Evolutionary conservation across 208 protist genomes (phyloP), one percentile per base, ranked within the genome.

Genomic region (Angomonas ambiguus): DNA sequence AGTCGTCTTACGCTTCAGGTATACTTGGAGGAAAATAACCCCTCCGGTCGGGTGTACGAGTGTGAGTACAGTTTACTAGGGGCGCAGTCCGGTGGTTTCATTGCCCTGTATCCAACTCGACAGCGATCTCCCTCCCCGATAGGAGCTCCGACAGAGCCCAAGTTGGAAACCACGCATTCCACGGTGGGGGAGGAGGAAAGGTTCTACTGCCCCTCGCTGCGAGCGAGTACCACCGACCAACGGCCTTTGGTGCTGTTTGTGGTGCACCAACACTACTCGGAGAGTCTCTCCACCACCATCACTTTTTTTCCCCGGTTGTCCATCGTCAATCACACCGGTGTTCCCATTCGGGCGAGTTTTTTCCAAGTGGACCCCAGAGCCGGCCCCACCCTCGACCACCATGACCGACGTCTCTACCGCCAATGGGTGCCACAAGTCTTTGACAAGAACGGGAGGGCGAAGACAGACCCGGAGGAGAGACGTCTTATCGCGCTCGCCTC

Each of bases 321-420:
- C 8, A 62, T 93, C 5, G 45, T 91, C 22, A 93, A 93, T 70
- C 83, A 90, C 68, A 75, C 86, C 8, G 87, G 87, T 18, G 71
- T 91, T n/a, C 74, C 83, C 4, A 63, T 87, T 42, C 69, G 71
- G 27, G 57, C 91, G 13, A 67, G 76, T 5, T 48, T 88, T 8
- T 91, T 79, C 68, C 87, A 93, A 71, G 45, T 67, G 32, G 82
- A 91, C 64, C 60, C 38, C 11, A 64, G 62, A n/a, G 80, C 71
- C 10, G 80, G 81, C 0, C 74, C 79, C 22, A 79, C 79, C 45
- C 77, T 74, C 1, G 62, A 51, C 8, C 63, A 62, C 24, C 38
- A 45, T 45, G 83, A 89, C 62, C 63, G 53, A 11, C 42, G 25
- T 45, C 58, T 80, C 13, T 48, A 80, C 2, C 61, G 70, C 33